A percentile compares a stretch with the other conserved stretches of the same genome.
Evolutionary conservation across 2,329 filamentous ascomycete species (phyloP).

Genomic region (Aspergillus calidoustus): DNA sequence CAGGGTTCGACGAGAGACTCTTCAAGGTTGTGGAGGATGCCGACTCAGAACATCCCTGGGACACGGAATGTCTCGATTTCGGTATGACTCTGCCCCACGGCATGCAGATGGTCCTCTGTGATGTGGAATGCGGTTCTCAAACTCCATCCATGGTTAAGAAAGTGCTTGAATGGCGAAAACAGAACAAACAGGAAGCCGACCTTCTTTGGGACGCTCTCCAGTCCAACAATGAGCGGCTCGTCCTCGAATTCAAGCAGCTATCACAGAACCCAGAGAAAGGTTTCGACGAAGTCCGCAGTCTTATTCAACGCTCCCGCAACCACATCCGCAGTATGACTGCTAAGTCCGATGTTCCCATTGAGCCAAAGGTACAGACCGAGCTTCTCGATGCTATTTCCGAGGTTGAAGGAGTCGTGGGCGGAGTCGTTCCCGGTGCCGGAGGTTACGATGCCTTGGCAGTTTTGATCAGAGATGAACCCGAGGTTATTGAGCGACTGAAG

Average conservation of each 20-base stretch:
- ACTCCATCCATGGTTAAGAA: conserved; percentile 96
- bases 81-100: conserved; percentile 73
- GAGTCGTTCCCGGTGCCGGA: conserved; percentile 91
- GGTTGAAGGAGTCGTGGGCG: conserved; percentile 81
- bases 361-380: conserved; percentile 82
- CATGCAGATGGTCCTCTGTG: conserved; percentile 85
- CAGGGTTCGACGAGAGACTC: conserved; percentile 70
- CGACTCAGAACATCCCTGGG: conserved; percentile 65
- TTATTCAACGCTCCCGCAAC: conserved; percentile 57
- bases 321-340: conserved; percentile 77
- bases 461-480: conserved; percentile 73
- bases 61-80: conserved; percentile 74
- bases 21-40: conserved; percentile 68
- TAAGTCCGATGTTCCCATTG: conserved; percentile 79
- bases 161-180: conserved; percentile 78
- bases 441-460: conserved; percentile 90
- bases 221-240: conserved; percentile 72
- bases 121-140: conserved; percentile 91
- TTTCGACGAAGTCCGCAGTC: conserved; percentile 56
- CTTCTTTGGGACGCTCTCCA: conserved; percentile 78
- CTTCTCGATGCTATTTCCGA: conserved; percentile 75
- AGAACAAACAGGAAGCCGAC: conserved; percentile 67
- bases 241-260: conserved; percentile 62
- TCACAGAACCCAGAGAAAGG: conserved; percentile 51
- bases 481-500: conserved; percentile 64